A percentile compares a stretch with the other conserved stretches of the same genome.
phyloP scores from a whole-genome alignment of 2,329 filamentous ascomycete species.

The Exophiala sp. region DNA sequence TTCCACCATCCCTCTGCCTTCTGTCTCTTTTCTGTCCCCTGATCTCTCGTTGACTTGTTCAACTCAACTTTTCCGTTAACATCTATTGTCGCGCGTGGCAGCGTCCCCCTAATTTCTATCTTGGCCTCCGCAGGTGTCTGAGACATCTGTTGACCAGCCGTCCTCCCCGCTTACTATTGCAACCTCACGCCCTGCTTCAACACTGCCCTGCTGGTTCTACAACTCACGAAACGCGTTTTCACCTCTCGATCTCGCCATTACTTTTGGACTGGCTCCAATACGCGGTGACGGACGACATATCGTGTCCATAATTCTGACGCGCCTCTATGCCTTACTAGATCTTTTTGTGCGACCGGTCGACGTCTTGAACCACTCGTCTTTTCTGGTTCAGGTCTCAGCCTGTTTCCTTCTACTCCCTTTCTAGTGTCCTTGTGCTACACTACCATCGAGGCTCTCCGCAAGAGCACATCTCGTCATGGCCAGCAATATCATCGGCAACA shows the following conservation, averaged over 20 bases:
- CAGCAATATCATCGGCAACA: slow-evolving; percentile 68
- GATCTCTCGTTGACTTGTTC: not conserved
- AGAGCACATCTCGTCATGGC: slow-evolving; percentile 43
- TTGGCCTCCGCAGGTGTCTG: slow-evolving; percentile 18
- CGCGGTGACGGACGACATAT: slow-evolving; percentile 12
- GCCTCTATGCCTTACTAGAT: slow-evolving; percentile 23
- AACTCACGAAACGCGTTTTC: slow-evolving; percentile 7
- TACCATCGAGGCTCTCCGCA: not conserved
- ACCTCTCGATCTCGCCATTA: slow-evolving; percentile 11
- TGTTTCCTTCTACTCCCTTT: slow-evolving; percentile 1
- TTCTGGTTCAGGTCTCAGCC: slow-evolving; percentile 4
- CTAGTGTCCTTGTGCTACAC: slow-evolving; percentile 10
- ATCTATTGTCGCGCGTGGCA: slow-evolving; percentile 6
- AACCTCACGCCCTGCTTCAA: slow-evolving; percentile 13
- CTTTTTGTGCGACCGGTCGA: slow-evolving; percentile 16
- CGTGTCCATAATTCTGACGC: slow-evolving; percentile 3
- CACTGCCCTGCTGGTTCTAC: slow-evolving; percentile 2
- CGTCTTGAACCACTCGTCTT: slow-evolving; percentile 12
- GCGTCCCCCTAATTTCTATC: slow-evolving; percentile 2
- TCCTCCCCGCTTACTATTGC: slow-evolving; percentile 13
- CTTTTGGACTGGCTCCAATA: slow-evolving; percentile 26
- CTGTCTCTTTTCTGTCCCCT: not conserved
- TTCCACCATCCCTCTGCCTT: slow-evolving; percentile 2
- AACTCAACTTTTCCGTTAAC: not conserved
- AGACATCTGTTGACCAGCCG: slow-evolving; percentile 19